Evolutionary conservation across 768 basidiomycete genomes (phyloP).

Genomic region (Russula brevipes): DNA sequence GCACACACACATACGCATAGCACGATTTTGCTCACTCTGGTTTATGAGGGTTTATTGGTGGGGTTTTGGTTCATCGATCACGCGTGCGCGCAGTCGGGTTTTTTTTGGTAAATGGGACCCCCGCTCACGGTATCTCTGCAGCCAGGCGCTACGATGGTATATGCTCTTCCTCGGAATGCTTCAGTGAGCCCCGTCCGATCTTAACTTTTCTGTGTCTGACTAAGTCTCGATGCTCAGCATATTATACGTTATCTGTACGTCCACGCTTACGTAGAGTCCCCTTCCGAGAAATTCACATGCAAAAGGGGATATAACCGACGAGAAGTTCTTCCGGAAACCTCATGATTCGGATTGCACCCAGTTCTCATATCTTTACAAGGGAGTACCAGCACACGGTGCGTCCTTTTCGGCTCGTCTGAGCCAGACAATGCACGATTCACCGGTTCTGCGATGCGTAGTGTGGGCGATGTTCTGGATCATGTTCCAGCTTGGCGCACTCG

Average conservation of each 20-base stretch:
- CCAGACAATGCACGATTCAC: not conserved
- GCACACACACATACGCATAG: conserved; percentile 36
- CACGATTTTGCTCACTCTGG: conserved; percentile 75
- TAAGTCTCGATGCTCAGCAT: conserved; percentile 40
- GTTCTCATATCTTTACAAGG: conserved; percentile 69
- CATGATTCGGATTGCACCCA: conserved; percentile 94
- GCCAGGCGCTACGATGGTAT: conserved; percentile 78
- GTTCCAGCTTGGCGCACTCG: conserved; percentile 69
- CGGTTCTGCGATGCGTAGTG: conserved; percentile 38
- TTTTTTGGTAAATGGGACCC: not conserved
- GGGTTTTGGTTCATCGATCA: conserved; percentile 97
- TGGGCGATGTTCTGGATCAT: conserved; percentile 86
- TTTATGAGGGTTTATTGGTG: conserved; percentile 81
- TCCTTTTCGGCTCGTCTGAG: conserved; percentile 8
- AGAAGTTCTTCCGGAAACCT: conserved; percentile 89
- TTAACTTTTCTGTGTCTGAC: conserved; percentile 14
- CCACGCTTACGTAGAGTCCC: not conserved
- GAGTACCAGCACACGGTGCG: conserved; percentile 67
- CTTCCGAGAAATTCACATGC: not conserved
- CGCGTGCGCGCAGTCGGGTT: conserved; percentile 48
- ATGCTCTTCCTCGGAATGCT: conserved; percentile 78
- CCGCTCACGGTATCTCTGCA: conserved; percentile 31
- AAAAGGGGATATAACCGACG: conserved; percentile 89
- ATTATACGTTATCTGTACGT: conserved; percentile 83
- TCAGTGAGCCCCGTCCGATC: conserved; percentile 47